Evolutionary conservation across 2,329 filamentous ascomycete species (phyloP), one percentile per base, ranked within the genome.

Genomic region (Claviceps cyperi): DNA sequence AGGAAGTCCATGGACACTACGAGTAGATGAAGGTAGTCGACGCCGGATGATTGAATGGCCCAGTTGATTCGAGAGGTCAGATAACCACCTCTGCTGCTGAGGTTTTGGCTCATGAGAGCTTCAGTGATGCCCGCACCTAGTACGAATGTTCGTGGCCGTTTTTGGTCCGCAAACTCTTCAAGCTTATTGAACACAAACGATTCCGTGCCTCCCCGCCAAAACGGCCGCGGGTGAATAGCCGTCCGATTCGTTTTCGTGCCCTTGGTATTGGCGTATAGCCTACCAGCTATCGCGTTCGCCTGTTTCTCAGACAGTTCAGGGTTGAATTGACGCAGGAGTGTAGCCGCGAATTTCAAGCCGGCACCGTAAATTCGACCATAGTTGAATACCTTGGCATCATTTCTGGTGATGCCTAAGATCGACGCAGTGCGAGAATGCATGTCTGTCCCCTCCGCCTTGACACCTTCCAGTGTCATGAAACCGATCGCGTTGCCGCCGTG

Each of bases 361-460:
- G 92, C 94, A n/a, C 92, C 94, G 61, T 98, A 98, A 46, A 98
- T 98, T 40, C 94, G 86, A 7, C 94, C 94, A 59, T 98, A 98
- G 64, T 98, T 98, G 74, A 98, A 98, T 1, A 98, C 81, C 63
- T 98, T 98, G 52, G 92, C 92, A 60, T 96, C 82, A 60, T 96
- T 96, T 53, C 92, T 79, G 2, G 88, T 94, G 53, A 98, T 98
- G 6, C 90, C 91, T 2, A 98, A 68, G 51, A 98, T 98, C 5
- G 77, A 76, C 1, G 92, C 94, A 28, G 92, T 98, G 35, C 91
- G 86, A 6, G 90, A 96, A 66, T 98, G 91, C 50, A 97, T 69
- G 65, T 98, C 91, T 0, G 91, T 98, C 4, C 91, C 91, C 2
- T 86, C 88, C 5, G 88, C 83, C 67, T 98, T 97, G 47, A 88